Percentiles rank a stretch among this genome's conserved stretches.
These are phyloP conservation scores for Eragrostis curvula DNA, from an alignment of 176 grass and related monocot species.

Conservation along the genomic window DNA sequence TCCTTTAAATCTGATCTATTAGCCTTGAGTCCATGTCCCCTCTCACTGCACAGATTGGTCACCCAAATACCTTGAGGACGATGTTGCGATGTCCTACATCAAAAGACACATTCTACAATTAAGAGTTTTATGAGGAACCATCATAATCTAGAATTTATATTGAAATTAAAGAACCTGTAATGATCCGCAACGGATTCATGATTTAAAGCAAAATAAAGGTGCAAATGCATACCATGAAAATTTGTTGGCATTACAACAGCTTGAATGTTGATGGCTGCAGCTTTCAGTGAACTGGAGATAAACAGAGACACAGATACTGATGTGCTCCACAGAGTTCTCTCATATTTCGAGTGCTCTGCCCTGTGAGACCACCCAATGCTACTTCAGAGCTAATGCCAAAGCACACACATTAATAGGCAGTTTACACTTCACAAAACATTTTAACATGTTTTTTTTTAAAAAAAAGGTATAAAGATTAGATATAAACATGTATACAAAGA, in stretches of 20 bases:
- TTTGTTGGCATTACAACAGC: background rate
- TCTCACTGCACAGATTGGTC: background rate
- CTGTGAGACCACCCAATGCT: background rate
- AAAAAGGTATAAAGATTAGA: background rate
- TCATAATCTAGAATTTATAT: background rate
- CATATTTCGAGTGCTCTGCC: background rate
- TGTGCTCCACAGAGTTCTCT: background rate
- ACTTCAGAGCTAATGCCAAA: conserved; percentile 5
- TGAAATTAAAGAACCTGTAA: background rate
- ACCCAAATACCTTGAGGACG: background rate
- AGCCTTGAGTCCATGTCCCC: background rate
- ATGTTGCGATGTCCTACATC: background rate
- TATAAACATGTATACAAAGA: conserved; percentile 30
- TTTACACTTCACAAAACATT: conserved; percentile 10
- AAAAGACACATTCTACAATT: background rate
- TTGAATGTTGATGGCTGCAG: background rate
- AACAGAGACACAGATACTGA: background rate
- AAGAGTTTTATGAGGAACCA: background rate
- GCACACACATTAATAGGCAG: conserved; percentile 22
- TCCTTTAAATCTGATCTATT: background rate
- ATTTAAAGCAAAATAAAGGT: conserved; percentile 18
- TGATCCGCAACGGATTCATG: background rate
- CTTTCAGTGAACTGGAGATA: background rate
- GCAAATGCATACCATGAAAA: background rate
- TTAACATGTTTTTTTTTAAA: background rate